These are phyloP conservation scores for Penicillium corylophilum DNA, from an alignment of 2,329 filamentous ascomycete species.

Conservation along the genomic window DNA sequence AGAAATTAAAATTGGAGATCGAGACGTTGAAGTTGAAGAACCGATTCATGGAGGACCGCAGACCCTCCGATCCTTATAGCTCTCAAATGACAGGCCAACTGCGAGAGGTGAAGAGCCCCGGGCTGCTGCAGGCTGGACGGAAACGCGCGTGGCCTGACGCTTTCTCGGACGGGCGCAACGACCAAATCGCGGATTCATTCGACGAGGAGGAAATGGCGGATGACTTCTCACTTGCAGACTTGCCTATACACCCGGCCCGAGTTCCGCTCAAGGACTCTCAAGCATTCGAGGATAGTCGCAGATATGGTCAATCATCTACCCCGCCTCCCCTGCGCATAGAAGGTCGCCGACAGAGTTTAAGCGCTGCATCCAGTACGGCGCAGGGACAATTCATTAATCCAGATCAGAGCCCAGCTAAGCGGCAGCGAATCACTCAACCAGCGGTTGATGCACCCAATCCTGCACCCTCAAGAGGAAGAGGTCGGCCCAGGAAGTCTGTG, in stretches of 20 bases:
- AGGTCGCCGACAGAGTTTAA: conserved; percentile 2
- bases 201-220: conserved; percentile 34
- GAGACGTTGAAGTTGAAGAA: conserved; percentile 39
- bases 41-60: conserved; percentile 33
- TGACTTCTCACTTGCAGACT: conserved; percentile 25
- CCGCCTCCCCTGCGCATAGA: conserved; percentile 19
- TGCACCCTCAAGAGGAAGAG: conserved; percentile 19
- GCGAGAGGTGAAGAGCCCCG: conserved; percentile 35
- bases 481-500: conserved; percentile 32
- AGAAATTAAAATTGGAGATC: conserved; percentile 39
- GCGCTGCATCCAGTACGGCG: neutral
- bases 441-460: conserved; percentile 5
- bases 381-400: neutral
- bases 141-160: conserved; percentile 35
- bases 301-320: neutral
- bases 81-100: conserved; percentile 14
- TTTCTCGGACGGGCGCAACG: conserved; percentile 23
- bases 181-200: conserved; percentile 34
- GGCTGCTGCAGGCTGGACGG: conserved; percentile 33
- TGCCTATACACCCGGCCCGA: conserved; percentile 20
- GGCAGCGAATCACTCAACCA: conserved; percentile 28
- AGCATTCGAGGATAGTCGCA: neutral
- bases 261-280: conserved; percentile 25
- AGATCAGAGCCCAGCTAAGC: conserved; percentile 29
- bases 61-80: conserved; percentile 12